Base-by-base conservation (phyloP, 2,329 filamentous ascomycete species). In the Apiospora kogelbergensis region DNA sequence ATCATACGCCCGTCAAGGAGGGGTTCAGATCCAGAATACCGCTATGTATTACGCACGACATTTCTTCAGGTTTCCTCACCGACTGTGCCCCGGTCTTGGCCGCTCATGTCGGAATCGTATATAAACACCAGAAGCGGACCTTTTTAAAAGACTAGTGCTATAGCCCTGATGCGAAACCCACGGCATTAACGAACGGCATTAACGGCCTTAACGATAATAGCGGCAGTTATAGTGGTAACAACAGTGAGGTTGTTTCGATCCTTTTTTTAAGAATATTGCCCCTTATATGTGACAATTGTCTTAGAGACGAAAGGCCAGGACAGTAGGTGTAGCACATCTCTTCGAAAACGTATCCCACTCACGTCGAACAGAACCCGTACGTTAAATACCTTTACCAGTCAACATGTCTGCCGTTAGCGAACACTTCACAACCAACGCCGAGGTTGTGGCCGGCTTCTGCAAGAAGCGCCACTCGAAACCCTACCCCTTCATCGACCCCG, bases 401-500 rank as follows among this genome's bases (percentile, higher is more conserved):
- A 20, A 17, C 42, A 37, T 60, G 53, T 30, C 53, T 30, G 53
- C 53, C 30, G 7, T 30, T 7, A 2, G 3, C 5, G 53, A 60
- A 17, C 53, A 37, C 37, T 4, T n/a, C 7, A 4, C 30, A 30
- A 60, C 53, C 53, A 60, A 60, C 17, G 30, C 11, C 30, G 17
- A 26, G 1, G 53, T 30, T 30, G 53, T 60, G 30, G 9, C 30
- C 30, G 30, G 7, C 53, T 60, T 37, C 30, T 60, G 53, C 53
- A 17, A 60, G 30, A 37, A 33, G 53, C 53, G 30, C 53, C 53
- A 48, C 44, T 26, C 65, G 66, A 78, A 80, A 46, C 79, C 77
- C 20, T 80, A 80, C 66, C 76, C 78, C 5, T 74, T 70, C 7
- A 79, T 79, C 30, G 76, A 79, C 65, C 67, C 78, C 3, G 13